phyloP scores from a whole-genome alignment of 2,329 filamentous ascomycete species.

The Cladosporium halotolerans region DNA sequence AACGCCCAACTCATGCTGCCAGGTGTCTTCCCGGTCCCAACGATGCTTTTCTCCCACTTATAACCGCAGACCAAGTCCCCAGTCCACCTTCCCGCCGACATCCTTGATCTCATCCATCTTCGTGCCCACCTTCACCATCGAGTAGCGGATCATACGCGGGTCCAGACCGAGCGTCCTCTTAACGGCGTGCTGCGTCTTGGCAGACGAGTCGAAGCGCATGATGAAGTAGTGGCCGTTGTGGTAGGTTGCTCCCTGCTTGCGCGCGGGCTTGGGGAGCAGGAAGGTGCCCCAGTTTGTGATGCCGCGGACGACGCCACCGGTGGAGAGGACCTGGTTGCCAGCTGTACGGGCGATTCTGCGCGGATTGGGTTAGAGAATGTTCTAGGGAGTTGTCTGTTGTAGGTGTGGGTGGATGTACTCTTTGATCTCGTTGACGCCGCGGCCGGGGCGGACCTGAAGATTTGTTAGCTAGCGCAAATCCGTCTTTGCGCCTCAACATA shows the following conservation, averaged over 20 bases:
- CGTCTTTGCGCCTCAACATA: slow-evolving; percentile 42
- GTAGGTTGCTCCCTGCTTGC: slow-evolving; percentile 77
- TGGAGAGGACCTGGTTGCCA: slow-evolving; percentile 73
- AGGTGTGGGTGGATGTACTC: slow-evolving; percentile 54
- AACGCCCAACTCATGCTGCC: neutral
- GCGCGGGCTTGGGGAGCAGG: slow-evolving; percentile 71
- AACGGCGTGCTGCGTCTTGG: slow-evolving; percentile 66
- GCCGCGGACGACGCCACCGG: slow-evolving; percentile 84
- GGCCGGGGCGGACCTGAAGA: slow-evolving; percentile 76
- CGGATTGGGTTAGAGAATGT: slow-evolving; percentile 8
- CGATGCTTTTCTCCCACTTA: neutral
- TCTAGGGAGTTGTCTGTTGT: neutral
- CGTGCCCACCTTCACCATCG: slow-evolving; percentile 76
- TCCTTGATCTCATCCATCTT: slow-evolving; percentile 57
- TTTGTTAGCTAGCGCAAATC: slow-evolving; percentile 6
- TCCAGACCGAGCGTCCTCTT: slow-evolving; percentile 73
- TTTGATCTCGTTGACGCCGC: slow-evolving; percentile 80
- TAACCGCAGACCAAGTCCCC: slow-evolving; percentile 26
- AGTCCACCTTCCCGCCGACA: slow-evolving; percentile 50
- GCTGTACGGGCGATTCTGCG: slow-evolving; percentile 78
- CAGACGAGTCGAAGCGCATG: slow-evolving; percentile 85
- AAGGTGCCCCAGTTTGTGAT: slow-evolving; percentile 95
- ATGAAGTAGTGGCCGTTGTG: slow-evolving; percentile 91
- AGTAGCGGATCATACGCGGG: slow-evolving; percentile 82
- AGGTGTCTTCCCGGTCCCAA: too few species aligned